Base-by-base conservation (phyloP, 1,284 basidiomycete species). In the Meira miltonrushii region DNA sequence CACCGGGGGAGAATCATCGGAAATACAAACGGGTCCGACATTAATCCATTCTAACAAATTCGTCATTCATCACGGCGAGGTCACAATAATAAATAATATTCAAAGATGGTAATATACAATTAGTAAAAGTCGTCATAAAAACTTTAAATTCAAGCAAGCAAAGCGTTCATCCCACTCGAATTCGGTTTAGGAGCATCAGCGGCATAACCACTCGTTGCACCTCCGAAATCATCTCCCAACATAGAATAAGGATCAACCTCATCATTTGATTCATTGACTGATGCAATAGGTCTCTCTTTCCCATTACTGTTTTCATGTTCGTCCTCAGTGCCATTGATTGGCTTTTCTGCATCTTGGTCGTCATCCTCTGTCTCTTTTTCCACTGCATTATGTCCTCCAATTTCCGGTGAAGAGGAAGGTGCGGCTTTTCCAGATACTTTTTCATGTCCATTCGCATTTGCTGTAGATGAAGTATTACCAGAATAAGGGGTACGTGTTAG, bases 211-310 rank as follows among this genome's bases (percentile, higher is more conserved):
- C 17, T 58, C 21, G 39, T 8, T 12, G 17, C 17, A 38, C 56
- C 58, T 19, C 55, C 56, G 41, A 60, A 62, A 23, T 62, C 60
- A 39, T 60, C 58, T 19, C 47, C 64, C 12, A 65, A 58, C 64
- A 65, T 65, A 1, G 64, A 54, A 43, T 62, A 65, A 0, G 64
- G 64, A 52, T 65, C 64, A 12, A 44, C 44, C 9, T 25, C 53
- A 8, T 12, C 57, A 38, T 40, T 47, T 6, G 25, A 44, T 10
- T 21, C 55, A n/a, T 17, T 47, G 17, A 15, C 43, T 15, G 43
- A 2, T 5, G 58, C 33, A 8, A 11, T 13, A 40, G 17, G 47
- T 47, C 28, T 3, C 55, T n/a, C 25, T 19, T 17, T 41, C 19
- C 21, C 57, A 43, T 61, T 61, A 57, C 59, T 57, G 56, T 54